Conservation (phyloP, 2,329 filamentous ascomycete genomes). For the Diaporthe vexans region DNA sequence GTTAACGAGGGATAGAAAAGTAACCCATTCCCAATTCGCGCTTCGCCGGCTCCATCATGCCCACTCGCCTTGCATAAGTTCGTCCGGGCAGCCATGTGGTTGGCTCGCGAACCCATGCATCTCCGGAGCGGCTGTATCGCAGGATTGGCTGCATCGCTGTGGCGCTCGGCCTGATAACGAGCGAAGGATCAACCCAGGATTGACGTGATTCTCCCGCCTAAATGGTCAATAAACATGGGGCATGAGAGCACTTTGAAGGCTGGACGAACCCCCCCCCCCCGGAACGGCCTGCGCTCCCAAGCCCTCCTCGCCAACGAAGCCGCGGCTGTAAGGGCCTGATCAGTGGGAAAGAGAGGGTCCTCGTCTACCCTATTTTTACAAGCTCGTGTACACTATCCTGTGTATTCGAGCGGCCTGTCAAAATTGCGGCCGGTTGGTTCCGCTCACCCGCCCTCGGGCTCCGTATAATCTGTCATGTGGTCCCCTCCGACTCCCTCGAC, state of each 20-base stretch:
- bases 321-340: neutral
- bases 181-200: conserved; percentile 34
- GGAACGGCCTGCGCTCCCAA: neutral
- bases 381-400: neutral
- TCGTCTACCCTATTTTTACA: conserved; percentile 2
- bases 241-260: conserved; percentile 1
- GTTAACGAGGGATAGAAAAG: neutral
- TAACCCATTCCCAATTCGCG: conserved; percentile 15
- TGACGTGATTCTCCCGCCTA: conserved; percentile 34
- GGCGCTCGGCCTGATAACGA: conserved; percentile 34
- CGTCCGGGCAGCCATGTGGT: conserved; percentile 32
- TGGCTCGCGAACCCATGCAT: conserved; percentile 21
- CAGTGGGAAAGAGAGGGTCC: neutral
- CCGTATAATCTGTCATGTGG: conserved; percentile 33
- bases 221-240: conserved; percentile 29
- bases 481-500: neutral
- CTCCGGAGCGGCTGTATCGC: conserved; percentile 22
- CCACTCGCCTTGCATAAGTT: conserved; percentile 30
- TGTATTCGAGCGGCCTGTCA: conserved; percentile 12
- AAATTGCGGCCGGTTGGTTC: conserved; percentile 21
- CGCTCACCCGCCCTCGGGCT: conserved; percentile 5
- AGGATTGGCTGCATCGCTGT: conserved; percentile 33
- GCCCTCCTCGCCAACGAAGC: conserved; percentile 18
- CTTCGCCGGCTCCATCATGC: conserved; percentile 22
- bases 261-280: neutral